Conservation (phyloP, 2,329 filamentous ascomycete species). For the Penicillium sclerotigenum region DNA sequence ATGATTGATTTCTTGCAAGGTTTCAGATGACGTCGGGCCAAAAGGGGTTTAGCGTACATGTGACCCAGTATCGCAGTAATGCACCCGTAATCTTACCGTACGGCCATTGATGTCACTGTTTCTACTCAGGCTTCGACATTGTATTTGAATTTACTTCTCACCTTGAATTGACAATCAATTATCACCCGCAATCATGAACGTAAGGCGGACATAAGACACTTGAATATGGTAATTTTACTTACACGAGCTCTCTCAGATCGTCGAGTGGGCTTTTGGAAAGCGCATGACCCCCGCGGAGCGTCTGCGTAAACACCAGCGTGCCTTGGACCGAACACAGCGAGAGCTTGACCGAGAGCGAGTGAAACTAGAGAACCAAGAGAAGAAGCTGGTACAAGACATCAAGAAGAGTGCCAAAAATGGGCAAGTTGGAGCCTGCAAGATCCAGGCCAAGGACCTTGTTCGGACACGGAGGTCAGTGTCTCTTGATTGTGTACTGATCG, state of each 20-base stretch:
- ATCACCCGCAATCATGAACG: conserved; percentile 37
- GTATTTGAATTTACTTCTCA: conserved; percentile 3
- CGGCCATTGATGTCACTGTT: conserved; percentile 28
- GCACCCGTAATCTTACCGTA: conserved; percentile 13
- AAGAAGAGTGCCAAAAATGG: conserved; percentile 98
- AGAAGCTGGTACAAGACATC: conserved; percentile 92
- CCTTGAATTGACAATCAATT: background rate
- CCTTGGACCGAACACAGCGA: conserved; percentile 93
- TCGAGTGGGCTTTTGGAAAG: conserved; percentile 99
- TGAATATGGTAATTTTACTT: background rate
- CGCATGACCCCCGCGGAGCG: conserved; percentile 86
- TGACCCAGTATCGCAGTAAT: conserved; percentile 21
- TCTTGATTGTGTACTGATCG: background rate
- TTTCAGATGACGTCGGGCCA: conserved; percentile 19
- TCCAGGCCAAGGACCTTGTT: conserved; percentile 95
- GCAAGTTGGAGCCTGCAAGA: conserved; percentile 97
- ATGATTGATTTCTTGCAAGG: conserved; percentile 21
- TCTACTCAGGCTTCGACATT: conserved; percentile 7
- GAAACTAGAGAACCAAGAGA: conserved; percentile 98
- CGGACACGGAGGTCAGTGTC: conserved; percentile 69
- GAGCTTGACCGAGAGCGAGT: conserved; percentile 92
- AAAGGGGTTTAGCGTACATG: conserved; percentile 28
- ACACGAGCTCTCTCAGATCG: conserved; percentile 60
- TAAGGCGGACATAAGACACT: conserved; percentile 21
- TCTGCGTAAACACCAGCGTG: conserved; percentile 74